These are phyloP conservation scores for Coccomyxa sp. DNA, from an alignment of 139 green algal genomes.

Conservation along the genomic window DNA sequence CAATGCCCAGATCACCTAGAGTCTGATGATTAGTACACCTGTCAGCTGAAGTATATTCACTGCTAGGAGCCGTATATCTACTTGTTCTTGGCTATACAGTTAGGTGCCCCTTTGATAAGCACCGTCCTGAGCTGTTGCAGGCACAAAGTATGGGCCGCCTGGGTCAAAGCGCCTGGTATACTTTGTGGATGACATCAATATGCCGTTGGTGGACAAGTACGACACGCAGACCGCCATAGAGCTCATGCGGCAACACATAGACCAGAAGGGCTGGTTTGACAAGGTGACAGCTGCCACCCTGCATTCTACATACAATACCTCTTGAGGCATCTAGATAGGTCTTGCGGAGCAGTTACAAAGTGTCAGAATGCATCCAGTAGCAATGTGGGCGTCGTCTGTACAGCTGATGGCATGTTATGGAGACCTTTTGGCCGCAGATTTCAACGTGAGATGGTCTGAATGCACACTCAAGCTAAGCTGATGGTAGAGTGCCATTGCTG, in stretches of 20 bases:
- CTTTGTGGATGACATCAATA: conserved; percentile 93
- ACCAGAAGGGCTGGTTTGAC: conserved; percentile 83
- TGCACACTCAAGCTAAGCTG: background rate
- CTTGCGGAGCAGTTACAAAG: too few relatives aligned
- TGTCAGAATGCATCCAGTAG: background rate
- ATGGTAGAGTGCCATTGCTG: background rate
- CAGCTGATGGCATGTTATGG: background rate
- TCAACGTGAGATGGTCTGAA: background rate
- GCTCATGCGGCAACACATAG: conserved; percentile 81
- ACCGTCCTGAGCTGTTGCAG: too few relatives aligned
- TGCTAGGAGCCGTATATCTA: too few relatives aligned
- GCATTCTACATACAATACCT: too few relatives aligned
- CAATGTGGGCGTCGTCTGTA: background rate
- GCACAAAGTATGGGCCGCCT: conserved; percentile 82
- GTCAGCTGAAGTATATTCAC: too few relatives aligned
- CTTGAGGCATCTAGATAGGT: too few relatives aligned
- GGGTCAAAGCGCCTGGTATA: conserved; percentile 72
- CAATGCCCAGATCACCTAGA: too few relatives aligned
- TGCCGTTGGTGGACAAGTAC: conserved; percentile 92
- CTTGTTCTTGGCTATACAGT: conserved; percentile 82
- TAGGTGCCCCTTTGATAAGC: conserved; percentile 11
- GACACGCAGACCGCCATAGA: conserved; percentile 90
- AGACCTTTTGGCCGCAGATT: too few relatives aligned
- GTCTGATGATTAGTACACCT: too few relatives aligned
- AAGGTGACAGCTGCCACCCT: background rate